Conservation (phyloP, 768 basidiomycete genomes). For the Auriscalpium microsporum region DNA sequence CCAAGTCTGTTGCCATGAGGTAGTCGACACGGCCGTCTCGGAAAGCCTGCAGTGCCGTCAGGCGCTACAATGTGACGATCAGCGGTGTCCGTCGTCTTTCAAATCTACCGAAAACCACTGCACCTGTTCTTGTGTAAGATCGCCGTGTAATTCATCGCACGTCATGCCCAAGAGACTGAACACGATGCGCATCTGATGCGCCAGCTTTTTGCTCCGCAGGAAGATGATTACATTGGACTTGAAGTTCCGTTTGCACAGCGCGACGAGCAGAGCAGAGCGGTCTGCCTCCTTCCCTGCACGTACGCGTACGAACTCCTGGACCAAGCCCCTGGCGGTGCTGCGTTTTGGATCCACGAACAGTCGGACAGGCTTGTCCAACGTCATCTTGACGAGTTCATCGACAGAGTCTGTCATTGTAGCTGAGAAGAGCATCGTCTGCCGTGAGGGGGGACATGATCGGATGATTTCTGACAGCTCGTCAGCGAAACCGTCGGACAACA, state of each 20-base stretch:
- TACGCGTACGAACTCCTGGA: constrained; percentile 94
- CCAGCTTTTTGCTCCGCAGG: constrained; percentile 92
- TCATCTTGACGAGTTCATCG: constrained; percentile 87
- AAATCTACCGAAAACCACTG: constrained; percentile 7
- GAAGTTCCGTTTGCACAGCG: constrained; percentile 86
- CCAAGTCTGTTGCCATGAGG: constrained; percentile 93
- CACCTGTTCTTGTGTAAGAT: constrained; percentile 94
- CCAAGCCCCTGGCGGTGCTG: constrained; percentile 72
- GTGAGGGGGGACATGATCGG: constrained; percentile 73
- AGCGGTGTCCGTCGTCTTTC: background rate
- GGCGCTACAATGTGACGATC: constrained; percentile 43
- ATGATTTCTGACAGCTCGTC: constrained; percentile 94
- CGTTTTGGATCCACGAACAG: constrained; percentile 94
- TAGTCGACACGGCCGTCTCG: constrained; percentile 84
- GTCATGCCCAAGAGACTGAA: constrained; percentile 86
- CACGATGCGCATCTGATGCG: constrained; percentile 93
- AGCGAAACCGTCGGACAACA: constrained; percentile 92
- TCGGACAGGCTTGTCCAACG: constrained; percentile 85
- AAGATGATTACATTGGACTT: constrained; percentile 82
- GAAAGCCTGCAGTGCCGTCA: constrained; percentile 79
- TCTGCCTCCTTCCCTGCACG: constrained; percentile 71
- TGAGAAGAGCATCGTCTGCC: constrained; percentile 98
- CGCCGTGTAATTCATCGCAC: constrained; percentile 89
- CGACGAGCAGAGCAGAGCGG: constrained; percentile 64
- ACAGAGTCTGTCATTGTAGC: constrained; percentile 99